Conservation (phyloP, 1,284 basidiomycete species). For the Coriolopsis trogii region DNA sequence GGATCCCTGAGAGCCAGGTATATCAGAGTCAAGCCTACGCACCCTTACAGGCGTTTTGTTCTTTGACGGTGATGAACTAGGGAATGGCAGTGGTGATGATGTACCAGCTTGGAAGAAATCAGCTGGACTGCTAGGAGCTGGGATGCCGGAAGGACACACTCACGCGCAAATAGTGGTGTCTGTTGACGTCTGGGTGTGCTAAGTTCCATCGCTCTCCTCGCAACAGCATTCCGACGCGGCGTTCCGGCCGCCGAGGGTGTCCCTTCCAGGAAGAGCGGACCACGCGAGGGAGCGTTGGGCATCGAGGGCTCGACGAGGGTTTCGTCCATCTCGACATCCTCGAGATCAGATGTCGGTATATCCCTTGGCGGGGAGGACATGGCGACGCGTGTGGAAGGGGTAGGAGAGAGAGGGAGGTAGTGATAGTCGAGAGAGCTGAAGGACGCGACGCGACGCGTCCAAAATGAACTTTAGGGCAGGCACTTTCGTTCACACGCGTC, state of each 20-base stretch:
- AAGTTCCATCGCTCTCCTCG: constrained; percentile 65
- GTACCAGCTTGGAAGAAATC: constrained; percentile 46
- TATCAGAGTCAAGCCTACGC: constrained; percentile 29
- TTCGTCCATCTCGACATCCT: constrained; percentile 57
- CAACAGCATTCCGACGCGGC: constrained; percentile 45
- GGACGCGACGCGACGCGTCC: constrained; percentile 26
- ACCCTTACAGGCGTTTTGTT: constrained; percentile 43
- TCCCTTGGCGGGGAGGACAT: constrained; percentile 76
- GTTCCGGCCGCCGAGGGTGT: constrained; percentile 63
- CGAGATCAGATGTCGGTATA: constrained; percentile 63
- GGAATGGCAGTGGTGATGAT: constrained; percentile 74
- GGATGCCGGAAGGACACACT: constrained; percentile 29
- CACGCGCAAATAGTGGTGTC: constrained; percentile 59
- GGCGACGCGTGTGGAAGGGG: constrained; percentile 1
- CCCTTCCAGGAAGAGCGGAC: constrained; percentile 61
- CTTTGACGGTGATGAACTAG: constrained; percentile 65
- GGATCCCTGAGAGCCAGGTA: constrained; percentile 46
- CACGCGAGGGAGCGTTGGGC: constrained; percentile 45
- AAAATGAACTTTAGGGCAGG: constrained; percentile 26
- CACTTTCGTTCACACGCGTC: constrained; percentile 19
- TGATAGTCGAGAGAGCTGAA: background rate
- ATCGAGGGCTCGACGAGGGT: constrained; percentile 42
- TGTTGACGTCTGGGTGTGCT: constrained; percentile 52
- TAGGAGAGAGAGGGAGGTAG: background rate
- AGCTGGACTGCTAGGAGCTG: background rate